phyloP scores from a whole-genome alignment of 2,329 filamentous ascomycete genomes.

The Dactylonectria estremocensis region DNA sequence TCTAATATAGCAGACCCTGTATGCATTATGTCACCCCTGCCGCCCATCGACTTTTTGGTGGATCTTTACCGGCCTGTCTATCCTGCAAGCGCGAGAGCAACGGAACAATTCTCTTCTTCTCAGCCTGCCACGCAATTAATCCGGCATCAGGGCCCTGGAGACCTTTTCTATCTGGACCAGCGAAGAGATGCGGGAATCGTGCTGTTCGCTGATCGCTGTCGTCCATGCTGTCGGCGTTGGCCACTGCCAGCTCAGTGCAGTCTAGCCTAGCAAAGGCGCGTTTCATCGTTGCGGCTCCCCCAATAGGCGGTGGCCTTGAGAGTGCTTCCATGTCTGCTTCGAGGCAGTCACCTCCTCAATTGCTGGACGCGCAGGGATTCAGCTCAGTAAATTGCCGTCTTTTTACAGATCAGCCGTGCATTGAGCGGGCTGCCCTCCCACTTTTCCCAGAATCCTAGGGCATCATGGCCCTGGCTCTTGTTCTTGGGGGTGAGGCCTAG shows the following conservation, averaged over 20 bases:
- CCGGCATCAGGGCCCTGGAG: slow-evolving; percentile 38
- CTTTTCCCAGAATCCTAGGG: slow-evolving; percentile 36
- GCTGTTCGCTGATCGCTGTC: slow-evolving; percentile 32
- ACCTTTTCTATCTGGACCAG: slow-evolving; percentile 26
- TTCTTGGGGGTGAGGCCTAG: slow-evolving; percentile 21
- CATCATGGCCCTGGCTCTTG: slow-evolving; percentile 27
- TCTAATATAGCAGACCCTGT: slow-evolving; percentile 51
- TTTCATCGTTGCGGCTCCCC: slow-evolving; percentile 45
- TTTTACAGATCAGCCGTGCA: slow-evolving; percentile 38
- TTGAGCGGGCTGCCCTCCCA: slow-evolving; percentile 39
- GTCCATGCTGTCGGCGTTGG: slow-evolving; percentile 30
- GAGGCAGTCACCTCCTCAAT: slow-evolving; percentile 38
- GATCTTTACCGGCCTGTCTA: slow-evolving; percentile 38
- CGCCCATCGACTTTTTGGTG: slow-evolving; percentile 39
- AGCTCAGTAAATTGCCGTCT: slow-evolving; percentile 46
- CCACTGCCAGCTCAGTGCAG: slow-evolving; percentile 45
- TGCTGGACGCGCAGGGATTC: slow-evolving; percentile 40
- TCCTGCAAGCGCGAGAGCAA: slow-evolving; percentile 41
- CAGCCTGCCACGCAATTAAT: slow-evolving; percentile 48
- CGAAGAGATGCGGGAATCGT: slow-evolving; percentile 35
- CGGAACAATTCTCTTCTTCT: slow-evolving; percentile 43
- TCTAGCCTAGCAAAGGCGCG: slow-evolving; percentile 45
- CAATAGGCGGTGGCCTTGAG: slow-evolving; percentile 44
- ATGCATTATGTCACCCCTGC: slow-evolving; percentile 50
- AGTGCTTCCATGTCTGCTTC: slow-evolving; percentile 40